phyloP scores from a whole-genome alignment of 2,329 filamentous ascomycete genomes.

The Curvularia sp. region DNA sequence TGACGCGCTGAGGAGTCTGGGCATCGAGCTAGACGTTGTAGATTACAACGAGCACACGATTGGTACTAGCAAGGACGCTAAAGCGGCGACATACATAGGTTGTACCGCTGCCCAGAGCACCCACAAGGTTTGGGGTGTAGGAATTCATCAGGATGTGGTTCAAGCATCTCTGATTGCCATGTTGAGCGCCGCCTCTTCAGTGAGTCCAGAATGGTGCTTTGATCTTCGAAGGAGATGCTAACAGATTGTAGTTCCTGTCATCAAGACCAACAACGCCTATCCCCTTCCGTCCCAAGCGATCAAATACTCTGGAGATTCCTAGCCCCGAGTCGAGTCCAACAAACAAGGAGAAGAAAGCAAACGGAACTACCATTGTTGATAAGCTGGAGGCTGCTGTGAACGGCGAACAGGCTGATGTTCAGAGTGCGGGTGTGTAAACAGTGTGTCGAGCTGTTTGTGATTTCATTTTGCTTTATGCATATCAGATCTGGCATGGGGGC shows the following conservation, averaged over 20 bases:
- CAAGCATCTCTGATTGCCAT: conserved; percentile 88
- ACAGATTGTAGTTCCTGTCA: conserved; percentile 68
- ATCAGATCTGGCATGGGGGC: background rate
- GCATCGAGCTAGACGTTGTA: conserved; percentile 86
- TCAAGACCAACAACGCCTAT: conserved; percentile 74
- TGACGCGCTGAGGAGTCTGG: conserved; percentile 77
- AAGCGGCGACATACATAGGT: conserved; percentile 95
- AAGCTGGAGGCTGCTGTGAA: conserved; percentile 42
- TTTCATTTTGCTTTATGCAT: background rate
- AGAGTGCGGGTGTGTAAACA: conserved; percentile 28
- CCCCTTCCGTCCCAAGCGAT: conserved; percentile 65
- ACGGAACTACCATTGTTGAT: conserved; percentile 33
- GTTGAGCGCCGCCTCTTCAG: conserved; percentile 83
- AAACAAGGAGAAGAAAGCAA: conserved; percentile 16
- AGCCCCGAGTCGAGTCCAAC: conserved; percentile 37
- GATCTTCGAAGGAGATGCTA: conserved; percentile 10
- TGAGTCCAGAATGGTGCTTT: conserved; percentile 57
- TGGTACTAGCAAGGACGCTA: conserved; percentile 78
- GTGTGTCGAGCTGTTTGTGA: background rate
- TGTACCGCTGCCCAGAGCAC: conserved; percentile 73
- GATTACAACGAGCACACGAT: conserved; percentile 98
- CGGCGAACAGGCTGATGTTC: conserved; percentile 30
- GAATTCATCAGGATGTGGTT: conserved; percentile 90
- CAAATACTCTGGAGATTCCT: conserved; percentile 55
- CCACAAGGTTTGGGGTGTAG: conserved; percentile 86